phyloP scores from a whole-genome alignment of 306 rosid genomes.

The Acmispon strigosus region DNA sequence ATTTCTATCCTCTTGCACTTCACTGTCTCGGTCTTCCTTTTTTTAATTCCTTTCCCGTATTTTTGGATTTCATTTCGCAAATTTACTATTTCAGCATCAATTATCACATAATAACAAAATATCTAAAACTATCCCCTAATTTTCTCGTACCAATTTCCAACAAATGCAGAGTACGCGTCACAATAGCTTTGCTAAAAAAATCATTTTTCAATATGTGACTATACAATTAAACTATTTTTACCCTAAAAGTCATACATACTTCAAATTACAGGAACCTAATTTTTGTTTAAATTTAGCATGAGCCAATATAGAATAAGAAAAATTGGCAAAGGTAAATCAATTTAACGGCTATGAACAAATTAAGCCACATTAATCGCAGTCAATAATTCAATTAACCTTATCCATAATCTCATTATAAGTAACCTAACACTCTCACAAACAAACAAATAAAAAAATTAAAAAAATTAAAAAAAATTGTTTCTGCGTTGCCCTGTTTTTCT shows the following conservation, averaged over 20 bases:
- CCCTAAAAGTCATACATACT: too few relatives aligned
- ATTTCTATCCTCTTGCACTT: neutral
- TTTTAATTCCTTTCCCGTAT: neutral
- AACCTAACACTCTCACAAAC: slow-evolving; percentile 2
- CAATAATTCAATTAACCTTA: neutral
- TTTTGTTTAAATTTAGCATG: too few relatives aligned
- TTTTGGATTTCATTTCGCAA: neutral
- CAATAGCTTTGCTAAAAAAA: too few relatives aligned
- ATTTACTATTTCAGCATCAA: too few relatives aligned
- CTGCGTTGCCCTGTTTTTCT: neutral
- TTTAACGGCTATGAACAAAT: slow-evolving; percentile 37
- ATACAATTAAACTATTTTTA: too few relatives aligned
- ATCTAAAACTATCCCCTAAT: too few relatives aligned
- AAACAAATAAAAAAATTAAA: neutral
- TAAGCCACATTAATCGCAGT: slow-evolving; percentile 38
- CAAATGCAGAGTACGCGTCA: too few relatives aligned
- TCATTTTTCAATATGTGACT: too few relatives aligned
- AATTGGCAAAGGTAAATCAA: neutral
- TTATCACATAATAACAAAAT: too few relatives aligned
- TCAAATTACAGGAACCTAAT: too few relatives aligned
- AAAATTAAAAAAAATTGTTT: neutral
- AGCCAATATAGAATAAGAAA: neutral
- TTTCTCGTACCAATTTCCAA: too few relatives aligned
- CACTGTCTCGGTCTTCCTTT: neutral
- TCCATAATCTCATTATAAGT: slow-evolving; percentile 31